Base-by-base conservation (phyloP, 768 basidiomycete genomes). In the Pleurotus pulmonarius region DNA sequence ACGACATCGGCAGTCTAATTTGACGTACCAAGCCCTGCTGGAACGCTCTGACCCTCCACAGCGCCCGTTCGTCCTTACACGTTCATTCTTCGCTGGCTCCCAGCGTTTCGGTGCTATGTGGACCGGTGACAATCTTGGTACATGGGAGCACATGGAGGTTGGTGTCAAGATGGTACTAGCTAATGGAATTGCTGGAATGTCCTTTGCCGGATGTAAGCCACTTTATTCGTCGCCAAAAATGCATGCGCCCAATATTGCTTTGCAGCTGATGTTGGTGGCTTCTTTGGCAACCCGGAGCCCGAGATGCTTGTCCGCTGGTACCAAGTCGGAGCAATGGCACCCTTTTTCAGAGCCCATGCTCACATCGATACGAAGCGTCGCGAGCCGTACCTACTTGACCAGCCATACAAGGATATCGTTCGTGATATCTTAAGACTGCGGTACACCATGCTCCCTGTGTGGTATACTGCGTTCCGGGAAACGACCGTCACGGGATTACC, bases 241-340 rank as follows among this genome's bases (percentile, higher is more conserved):
- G 39, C 46, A 59, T 20, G 56, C 16, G 46, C 47, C 58, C 15
- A 58, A 49, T 46, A 15, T 15, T 49, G 49, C 22, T 55, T 46
- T 37, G 40, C 51, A 98, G 96, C 97, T 59, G 97, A 99, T 64
- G 94, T 98, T 52, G 96, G 97, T 16, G 97, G 97, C 13, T 99
- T 98, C 86, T 98, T 98, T 66, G 95, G 96, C 15, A 95, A 98
- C 70, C 95, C 97, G 0, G 85, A 88, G 45, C 81, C 89, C 0
- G 97, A 98, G 65, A 93, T 98, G 86, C 84, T 99, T 34, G 87
- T 94, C 7, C 81, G 97, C 47, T 99, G 96, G 95, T 98, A 99
- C 63, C 93, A 91, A 73, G 90, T 96, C 49, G 97, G 97, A 22
- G 83, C 86, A 1, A 96, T 98, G 72, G 87, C 87, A 52, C 96